A percentile compares a stretch with the other conserved stretches of the same genome.
These are phyloP conservation scores for Podospora australis DNA, from an alignment of 495 filamentous ascomycete species.

Conservation along the genomic window DNA sequence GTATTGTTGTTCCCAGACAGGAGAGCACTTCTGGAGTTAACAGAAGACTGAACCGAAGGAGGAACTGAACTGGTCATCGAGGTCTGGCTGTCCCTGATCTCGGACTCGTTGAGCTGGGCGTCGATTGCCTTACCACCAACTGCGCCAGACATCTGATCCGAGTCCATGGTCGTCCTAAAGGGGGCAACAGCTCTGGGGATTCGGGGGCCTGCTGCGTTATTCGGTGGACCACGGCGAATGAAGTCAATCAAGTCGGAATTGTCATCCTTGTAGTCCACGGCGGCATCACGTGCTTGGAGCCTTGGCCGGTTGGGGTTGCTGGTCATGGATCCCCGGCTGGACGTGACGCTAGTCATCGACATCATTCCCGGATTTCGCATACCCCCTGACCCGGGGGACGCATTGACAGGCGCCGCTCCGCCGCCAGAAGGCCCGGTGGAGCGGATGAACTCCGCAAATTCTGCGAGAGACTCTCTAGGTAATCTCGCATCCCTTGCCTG, in stretches of 20 bases:
- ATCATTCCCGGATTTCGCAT: conserved; percentile 21
- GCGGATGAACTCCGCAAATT: conserved; percentile 82
- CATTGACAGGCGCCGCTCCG: conserved; percentile 14
- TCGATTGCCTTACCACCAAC: conserved; percentile 46
- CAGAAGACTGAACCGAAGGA: conserved; percentile 36
- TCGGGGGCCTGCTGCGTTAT: conserved; percentile 46
- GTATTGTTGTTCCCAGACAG: conserved; percentile 31
- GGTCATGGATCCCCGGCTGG: conserved; percentile 21
- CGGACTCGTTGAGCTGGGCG: conserved; percentile 37
- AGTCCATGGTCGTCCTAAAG: conserved; percentile 79
- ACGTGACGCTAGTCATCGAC: conserved; percentile 24
- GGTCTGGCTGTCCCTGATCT: conserved; percentile 36
- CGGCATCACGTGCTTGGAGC: conserved; percentile 68
- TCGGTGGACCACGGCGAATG: conserved; percentile 74
- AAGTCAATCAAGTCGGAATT: conserved; percentile 91
- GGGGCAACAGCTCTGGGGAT: conserved; percentile 81
- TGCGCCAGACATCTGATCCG: conserved; percentile 60
- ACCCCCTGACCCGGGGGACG: conserved; percentile 4
- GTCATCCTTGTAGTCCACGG: conserved; percentile 51
- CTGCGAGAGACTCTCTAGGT: conserved; percentile 56
- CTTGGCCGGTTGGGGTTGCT: conserved; percentile 35
- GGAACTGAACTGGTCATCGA: conserved; percentile 33
- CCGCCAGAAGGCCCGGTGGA: conserved; percentile 63
- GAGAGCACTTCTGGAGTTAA: conserved; percentile 47
- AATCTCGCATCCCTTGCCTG: conserved; percentile 64